A percentile compares a stretch with the other conserved stretches of the same genome.
These are phyloP conservation scores for Quercus cerris DNA, from an alignment of 306 rosid species.

Conservation along the genomic window DNA sequence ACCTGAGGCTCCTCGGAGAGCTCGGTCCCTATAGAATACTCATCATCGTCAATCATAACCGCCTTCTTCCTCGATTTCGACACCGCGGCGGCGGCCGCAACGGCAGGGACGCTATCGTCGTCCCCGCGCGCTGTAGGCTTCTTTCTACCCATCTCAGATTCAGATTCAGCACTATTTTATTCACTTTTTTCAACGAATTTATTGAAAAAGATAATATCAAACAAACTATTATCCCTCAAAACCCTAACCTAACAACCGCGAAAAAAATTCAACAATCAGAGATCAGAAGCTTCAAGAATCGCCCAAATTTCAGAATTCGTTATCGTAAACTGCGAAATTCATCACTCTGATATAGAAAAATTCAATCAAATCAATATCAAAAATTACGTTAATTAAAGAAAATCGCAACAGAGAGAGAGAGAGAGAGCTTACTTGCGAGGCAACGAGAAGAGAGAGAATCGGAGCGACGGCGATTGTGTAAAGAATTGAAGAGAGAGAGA, in stretches of 20 bases:
- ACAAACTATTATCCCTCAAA: background rate
- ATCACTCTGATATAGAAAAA: no score
- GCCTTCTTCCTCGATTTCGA: conserved; percentile 74
- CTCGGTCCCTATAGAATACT: conserved; percentile 67
- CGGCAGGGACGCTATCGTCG: conserved; percentile 45
- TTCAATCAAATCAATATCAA: no score
- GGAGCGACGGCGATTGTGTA: no score
- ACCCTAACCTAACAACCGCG: conserved; percentile 11
- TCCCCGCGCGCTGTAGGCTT: conserved; percentile 58
- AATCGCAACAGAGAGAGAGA: no score
- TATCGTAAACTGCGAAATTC: no score
- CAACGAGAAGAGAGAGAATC: no score
- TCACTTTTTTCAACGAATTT: conserved; percentile 22
- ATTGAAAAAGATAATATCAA: background rate
- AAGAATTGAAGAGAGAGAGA: no score
- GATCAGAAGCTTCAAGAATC: no score
- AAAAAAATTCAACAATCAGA: background rate
- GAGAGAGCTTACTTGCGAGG: no score
- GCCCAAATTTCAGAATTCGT: no score
- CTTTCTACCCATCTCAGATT: conserved; percentile 67
- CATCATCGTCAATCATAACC: conserved; percentile 68
- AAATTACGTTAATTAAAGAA: no score
- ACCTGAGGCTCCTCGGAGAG: conserved; percentile 55
- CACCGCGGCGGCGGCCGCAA: conserved; percentile 38
- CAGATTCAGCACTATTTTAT: background rate